Evolutionary conservation across 2,329 filamentous ascomycete genomes (phyloP).

Genomic region (Alternaria conjuncta): DNA sequence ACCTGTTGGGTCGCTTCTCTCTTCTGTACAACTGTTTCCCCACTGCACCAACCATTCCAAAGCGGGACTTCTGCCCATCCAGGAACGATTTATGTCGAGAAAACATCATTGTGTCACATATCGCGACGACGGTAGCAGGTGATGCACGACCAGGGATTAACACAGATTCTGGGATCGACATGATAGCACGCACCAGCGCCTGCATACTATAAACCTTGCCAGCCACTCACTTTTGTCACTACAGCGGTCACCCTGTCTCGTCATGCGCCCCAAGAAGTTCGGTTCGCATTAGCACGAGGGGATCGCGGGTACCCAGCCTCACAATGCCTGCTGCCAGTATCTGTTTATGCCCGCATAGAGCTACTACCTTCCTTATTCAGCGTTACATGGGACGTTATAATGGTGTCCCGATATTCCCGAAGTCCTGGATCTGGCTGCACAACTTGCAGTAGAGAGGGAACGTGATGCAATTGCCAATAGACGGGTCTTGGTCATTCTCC

Average conservation of each 20-base stretch:
- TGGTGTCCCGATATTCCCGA: background rate
- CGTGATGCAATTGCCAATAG: background rate
- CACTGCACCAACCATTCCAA: background rate
- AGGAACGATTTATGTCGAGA: background rate
- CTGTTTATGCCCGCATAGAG: background rate
- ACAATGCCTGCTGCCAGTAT: background rate
- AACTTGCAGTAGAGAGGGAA: background rate
- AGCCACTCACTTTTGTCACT: background rate
- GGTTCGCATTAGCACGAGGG: background rate
- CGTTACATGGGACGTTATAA: background rate
- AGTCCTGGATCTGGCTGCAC: background rate
- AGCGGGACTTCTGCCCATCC: background rate
- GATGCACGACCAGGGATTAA: background rate
- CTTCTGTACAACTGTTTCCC: background rate
- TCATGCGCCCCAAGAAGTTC: slow-evolving; percentile 12
- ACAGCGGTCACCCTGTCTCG: background rate
- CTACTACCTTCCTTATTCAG: slow-evolving; percentile 1
- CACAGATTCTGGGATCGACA: slow-evolving; percentile 9
- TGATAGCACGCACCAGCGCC: slow-evolving; percentile 4
- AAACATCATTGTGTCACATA: background rate
- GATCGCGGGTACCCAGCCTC: background rate
- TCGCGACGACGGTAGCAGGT: background rate
- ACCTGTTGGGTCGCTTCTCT: slow-evolving; percentile 1
- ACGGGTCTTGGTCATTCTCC: background rate
- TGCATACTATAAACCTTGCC: slow-evolving; percentile 7